Percentiles rank a stretch among this genome's conserved stretches.
phyloP scores from a whole-genome alignment of 2,329 filamentous ascomycete species.

The Emergomyces africanus region DNA sequence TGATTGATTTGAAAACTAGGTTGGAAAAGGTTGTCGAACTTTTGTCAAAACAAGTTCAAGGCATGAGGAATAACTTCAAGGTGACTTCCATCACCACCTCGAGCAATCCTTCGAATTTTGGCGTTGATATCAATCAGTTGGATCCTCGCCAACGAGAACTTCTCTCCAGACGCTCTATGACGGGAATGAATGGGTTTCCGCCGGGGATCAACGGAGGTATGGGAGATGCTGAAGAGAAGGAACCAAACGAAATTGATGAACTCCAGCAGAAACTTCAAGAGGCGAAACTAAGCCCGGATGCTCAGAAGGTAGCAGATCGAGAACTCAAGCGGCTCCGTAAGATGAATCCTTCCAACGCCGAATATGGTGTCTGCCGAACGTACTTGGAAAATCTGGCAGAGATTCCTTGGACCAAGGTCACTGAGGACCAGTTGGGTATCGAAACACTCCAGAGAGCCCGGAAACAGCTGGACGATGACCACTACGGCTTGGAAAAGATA shows the following conservation, averaged over 20 bases:
- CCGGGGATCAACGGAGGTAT: conserved; percentile 27
- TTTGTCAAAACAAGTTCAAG: conserved; percentile 66
- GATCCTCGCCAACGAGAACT: conserved; percentile 36
- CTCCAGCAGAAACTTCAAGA: conserved; percentile 76
- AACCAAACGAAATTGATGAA: conserved; percentile 81
- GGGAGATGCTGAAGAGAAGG: conserved; percentile 56
- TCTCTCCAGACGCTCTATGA: conserved; percentile 32
- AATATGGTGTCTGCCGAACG: conserved; percentile 85
- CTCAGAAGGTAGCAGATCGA: conserved; percentile 77
- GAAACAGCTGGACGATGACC: conserved; percentile 87
- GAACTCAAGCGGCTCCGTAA: conserved; percentile 81
- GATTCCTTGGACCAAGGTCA: conserved; percentile 79
- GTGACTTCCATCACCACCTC: conserved; percentile 65
- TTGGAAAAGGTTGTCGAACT: conserved; percentile 74
- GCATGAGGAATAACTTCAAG: conserved; percentile 76
- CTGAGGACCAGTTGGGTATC: conserved; percentile 71
- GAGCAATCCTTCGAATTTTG: conserved; percentile 46
- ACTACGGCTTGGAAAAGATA: conserved; percentile 92
- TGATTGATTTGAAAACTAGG: conserved; percentile 63
- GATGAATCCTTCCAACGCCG: conserved; percentile 92
- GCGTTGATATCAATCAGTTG: conserved; percentile 42
- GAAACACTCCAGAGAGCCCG: conserved; percentile 68
- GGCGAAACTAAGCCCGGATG: conserved; percentile 70
- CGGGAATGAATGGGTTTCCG: conserved; percentile 26
- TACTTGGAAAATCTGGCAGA: conserved; percentile 91